Base-by-base conservation (phyloP, 768 basidiomycete species). In the Dictyophora rubrovolvata region DNA sequence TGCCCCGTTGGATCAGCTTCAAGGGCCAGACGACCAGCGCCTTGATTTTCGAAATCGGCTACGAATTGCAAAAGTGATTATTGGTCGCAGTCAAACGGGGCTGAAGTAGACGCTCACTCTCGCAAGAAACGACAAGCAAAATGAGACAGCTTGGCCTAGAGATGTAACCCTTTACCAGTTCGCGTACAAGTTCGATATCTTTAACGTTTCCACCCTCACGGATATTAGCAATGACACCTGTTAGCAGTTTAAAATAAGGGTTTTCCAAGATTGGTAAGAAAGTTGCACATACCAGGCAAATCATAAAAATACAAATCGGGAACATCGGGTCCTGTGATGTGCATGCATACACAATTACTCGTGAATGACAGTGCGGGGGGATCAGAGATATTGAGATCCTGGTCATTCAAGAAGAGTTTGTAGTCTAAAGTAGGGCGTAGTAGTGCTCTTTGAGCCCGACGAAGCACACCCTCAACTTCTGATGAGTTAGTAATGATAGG, bases 41-140 rank as follows among this genome's bases (percentile, higher is more conserved):
- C 72, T 63, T 86, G 84, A 57, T 83, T 86, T 61, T 86, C 76
- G 28, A 85, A 77, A 53, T 89, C 87, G 52, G 85, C 87, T 87
- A 56, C 12, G 34, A 46, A 54, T n/a, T 16, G 22, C 33, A n/a
- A 46, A 9, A 1, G 5, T 14, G 1, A 33, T 51, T 51, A 12
- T 12, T 33, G n/a, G 21, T 8, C 2, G 20, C 16, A 35, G 28
- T 7, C 7, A 7, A 28, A 28, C 28, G 28, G 28, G 28, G 28
- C 7, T 12, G 48, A 33, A 34, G 18, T 18, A 34, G 12, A n/a
- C 4, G 61, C 79, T 60, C 57, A 85, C 85, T 84, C 16, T 33
- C 10, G 28, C 21, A 21, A 37, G n/a, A 23, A 23, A 17, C 2
- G 21, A 11, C 79, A 0, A 86, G 77, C 1, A 89, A 73, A 55